Evolutionary conservation across 2,329 filamentous ascomycete genomes (phyloP).

Genomic region (Colletotrichum higginsianum): DNA sequence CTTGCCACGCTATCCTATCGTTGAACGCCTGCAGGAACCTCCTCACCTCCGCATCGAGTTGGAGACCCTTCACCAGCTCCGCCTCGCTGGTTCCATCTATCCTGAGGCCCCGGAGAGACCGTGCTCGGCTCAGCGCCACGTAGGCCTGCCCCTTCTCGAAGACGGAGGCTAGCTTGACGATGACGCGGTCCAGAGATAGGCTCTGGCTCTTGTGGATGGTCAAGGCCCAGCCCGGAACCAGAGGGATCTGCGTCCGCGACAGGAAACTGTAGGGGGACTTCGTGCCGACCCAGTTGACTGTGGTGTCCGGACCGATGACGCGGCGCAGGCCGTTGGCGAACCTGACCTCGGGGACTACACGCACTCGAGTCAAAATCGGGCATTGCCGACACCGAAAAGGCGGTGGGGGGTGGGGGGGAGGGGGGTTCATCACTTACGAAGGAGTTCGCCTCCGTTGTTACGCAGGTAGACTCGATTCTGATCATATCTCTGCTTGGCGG

Average conservation of each 20-base stretch:
- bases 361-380: background rate
- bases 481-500: no score
- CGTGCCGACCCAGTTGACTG: conserved; percentile 62
- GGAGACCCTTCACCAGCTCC: background rate
- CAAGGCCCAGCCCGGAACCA: conserved; percentile 73
- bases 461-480: no score
- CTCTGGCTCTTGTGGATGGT: conserved; percentile 76
- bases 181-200: conserved; percentile 72
- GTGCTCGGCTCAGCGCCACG: conserved; percentile 73
- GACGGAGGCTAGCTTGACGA: conserved; percentile 65
- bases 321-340: conserved; percentile 64
- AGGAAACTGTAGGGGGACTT: conserved; percentile 62
- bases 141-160: conserved; percentile 75
- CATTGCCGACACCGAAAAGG: rapidly evolving
- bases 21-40: background rate
- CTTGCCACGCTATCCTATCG: no score
- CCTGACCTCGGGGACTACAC: conserved; percentile 51
- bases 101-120: conserved; percentile 63
- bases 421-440: no score
- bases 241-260: conserved; percentile 72
- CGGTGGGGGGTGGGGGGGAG: background rate
- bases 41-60: conserved; percentile 4
- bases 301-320: conserved; percentile 67
- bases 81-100: conserved; percentile 49
- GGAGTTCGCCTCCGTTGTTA: no score